Evolutionary conservation across 2,329 filamentous ascomycete species (phyloP).

Genomic region (Aspergillus tamarii): DNA sequence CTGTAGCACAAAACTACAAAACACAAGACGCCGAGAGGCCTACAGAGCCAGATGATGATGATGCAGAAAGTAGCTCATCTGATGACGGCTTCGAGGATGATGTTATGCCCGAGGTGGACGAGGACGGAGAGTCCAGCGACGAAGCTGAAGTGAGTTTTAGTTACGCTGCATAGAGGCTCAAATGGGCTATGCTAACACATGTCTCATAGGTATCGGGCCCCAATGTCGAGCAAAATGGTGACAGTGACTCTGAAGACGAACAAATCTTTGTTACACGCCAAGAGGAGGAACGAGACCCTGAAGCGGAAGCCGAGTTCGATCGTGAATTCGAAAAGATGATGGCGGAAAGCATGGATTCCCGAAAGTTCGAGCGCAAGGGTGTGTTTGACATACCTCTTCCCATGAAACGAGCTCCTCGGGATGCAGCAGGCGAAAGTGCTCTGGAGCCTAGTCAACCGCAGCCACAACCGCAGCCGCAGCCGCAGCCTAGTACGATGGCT

Average conservation of each 20-base stretch:
- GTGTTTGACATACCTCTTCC: slow-evolving; percentile 97
- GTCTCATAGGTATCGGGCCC: slow-evolving; percentile 44
- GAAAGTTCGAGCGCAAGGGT: slow-evolving; percentile 93
- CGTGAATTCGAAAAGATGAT: slow-evolving; percentile 98
- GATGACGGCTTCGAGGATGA: slow-evolving; percentile 75
- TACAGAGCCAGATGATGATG: slow-evolving; percentile 75
- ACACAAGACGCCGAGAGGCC: slow-evolving; percentile 70
- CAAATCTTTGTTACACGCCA: slow-evolving; percentile 88
- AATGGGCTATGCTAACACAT: neutral
- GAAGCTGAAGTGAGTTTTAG: slow-evolving; percentile 50
- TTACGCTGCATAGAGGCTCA: neutral
- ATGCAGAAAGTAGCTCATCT: slow-evolving; percentile 69
- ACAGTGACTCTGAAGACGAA: slow-evolving; percentile 73
- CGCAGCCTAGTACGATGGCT: slow-evolving; percentile 73
- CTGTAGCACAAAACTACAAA: slow-evolving; percentile 89
- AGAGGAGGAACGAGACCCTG: slow-evolving; percentile 87
- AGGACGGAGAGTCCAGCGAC: slow-evolving; percentile 56
- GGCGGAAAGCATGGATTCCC: slow-evolving; percentile 92
- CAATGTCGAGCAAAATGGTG: slow-evolving; percentile 49
- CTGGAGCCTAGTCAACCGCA: slow-evolving; percentile 39
- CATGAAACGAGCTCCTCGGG: slow-evolving; percentile 71
- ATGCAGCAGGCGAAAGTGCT: slow-evolving; percentile 50
- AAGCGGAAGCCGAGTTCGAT: slow-evolving; percentile 96
- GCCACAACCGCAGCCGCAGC: slow-evolving; percentile 34
- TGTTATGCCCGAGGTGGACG: slow-evolving; percentile 56